Evolutionary conservation across 106 monocot species (phyloP), one percentile per base, ranked within the genome.

Genomic region (Apostasia ramifera): DNA sequence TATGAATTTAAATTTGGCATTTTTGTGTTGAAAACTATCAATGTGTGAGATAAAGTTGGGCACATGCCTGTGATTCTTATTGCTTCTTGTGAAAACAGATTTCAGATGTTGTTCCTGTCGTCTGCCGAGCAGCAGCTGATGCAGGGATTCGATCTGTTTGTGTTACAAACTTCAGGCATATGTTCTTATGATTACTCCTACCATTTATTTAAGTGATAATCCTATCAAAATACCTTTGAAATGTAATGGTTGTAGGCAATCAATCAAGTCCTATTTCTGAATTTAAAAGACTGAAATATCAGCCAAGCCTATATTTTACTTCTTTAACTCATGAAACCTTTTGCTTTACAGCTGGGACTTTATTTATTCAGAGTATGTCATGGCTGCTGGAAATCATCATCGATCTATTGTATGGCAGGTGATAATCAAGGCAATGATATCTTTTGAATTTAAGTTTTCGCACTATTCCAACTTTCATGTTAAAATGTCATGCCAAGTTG

Each of bases 371-470:
- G 88, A 93, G 58, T 93, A 93, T 84, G 86, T 93, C 44, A 81
- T 92, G 88, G 92, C 57, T 52, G 76, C 88, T 70, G 92, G 92
- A 47, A 61, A 72, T 57, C 83, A 92, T 69, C 92, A 85, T 70
- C 88, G 88, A 55, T 92, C 92, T 68, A 83, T 92, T 52, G 83
- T 92, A 26, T 88, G 88, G 92, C 92, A 92, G 92, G 92, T 88
- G 47, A 47, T 40, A 70, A 12, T 52, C 15, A 3, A 3, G 3
- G 6, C 12, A n/a, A 57, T 57, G 57, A 57, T 52, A 57, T n/a
- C 57, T 8, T 57, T 13, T 57, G 12, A 57, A n/a, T 57, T 11
- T 57, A 15, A 57, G 3, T 11, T 57, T 11, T 43, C 39, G 0
- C n/a, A 47, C 45, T 15, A 3, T 3, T 42, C 40, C 61, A 61